Base-by-base conservation (phyloP, 139 green algal species). In the Volvox africanus region DNA sequence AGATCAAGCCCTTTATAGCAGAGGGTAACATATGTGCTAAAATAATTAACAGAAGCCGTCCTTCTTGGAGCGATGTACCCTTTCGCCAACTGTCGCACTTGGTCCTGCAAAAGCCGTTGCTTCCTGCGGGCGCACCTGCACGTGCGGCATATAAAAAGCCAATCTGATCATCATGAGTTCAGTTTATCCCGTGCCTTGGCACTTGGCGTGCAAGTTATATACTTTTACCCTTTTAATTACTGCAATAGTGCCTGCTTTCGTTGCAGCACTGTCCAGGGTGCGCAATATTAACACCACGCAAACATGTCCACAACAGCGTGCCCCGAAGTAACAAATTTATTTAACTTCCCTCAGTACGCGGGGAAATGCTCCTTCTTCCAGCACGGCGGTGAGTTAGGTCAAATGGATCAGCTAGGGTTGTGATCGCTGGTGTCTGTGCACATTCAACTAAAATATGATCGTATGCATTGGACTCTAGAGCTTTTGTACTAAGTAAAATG, bases 291-390 rank as follows among this genome's bases (percentile, higher is more conserved):
- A 24, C 65, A 30, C 24, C 21, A 73, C 12, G 65, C 9, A 55
- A 55, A 55, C 44, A 55, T 55, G 44, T 9, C 44, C 9, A 55
- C 44, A 9, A 55, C n/a, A 55, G 44, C 9, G 44, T 55, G 44
- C 5, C n/a, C 68, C 2, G 24, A 20, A 1, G 2, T 79, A 44
- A 75, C 36, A 26, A 93, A 93, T 20, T 61, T 89, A 6, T 91
- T 91, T n/a, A 69, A 82, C 0, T 62, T 93, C 20, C 75, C 80
- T 0, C 44, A 93, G 55, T 93, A 93, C 36, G 55, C 91, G 86
- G 86, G 86, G 1, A 14, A 32, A 50, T 93, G 91, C 50, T 35
- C 82, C 14, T 88, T 87, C 55, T 90, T 90, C 18, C 69, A 55
- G 1, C 22, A 55, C 32, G 75, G 19, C 6, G 86, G 86, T 90